Evolutionary conservation across 2,329 filamentous ascomycete genomes (phyloP).

Genomic region (Fusarium udum): DNA sequence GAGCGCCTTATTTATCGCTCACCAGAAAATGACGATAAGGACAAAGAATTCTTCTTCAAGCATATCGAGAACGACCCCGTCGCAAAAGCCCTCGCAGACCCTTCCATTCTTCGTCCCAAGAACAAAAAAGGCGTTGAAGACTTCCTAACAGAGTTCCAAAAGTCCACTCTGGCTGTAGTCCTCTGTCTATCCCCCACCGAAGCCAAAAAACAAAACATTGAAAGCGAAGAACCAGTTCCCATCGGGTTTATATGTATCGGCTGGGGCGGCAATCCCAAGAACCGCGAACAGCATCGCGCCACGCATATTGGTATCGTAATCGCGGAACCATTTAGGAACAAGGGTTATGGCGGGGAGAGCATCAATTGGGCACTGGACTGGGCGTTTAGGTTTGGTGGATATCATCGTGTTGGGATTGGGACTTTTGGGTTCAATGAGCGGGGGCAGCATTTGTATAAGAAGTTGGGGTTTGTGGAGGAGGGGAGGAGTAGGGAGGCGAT

Average conservation of each 20-base stretch:
- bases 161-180: neutral
- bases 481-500: slow-evolving; percentile 53
- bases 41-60: slow-evolving; percentile 19
- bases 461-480: slow-evolving; percentile 57
- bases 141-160: neutral
- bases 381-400: slow-evolving; percentile 54
- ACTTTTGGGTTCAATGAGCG: slow-evolving; percentile 55
- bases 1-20: slow-evolving; percentile 29
- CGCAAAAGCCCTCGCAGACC: slow-evolving; percentile 4
- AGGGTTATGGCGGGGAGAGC: slow-evolving; percentile 58
- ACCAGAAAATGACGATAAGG: slow-evolving; percentile 15
- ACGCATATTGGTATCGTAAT: slow-evolving; percentile 51
- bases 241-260: slow-evolving; percentile 23
- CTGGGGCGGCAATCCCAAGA: neutral
- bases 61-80: slow-evolving; percentile 16
- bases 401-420: slow-evolving; percentile 55
- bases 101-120: neutral
- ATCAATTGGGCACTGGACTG: slow-evolving; percentile 59
- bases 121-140: neutral
- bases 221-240: neutral
- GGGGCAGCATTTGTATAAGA: slow-evolving; percentile 54
- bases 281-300: neutral
- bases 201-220: neutral
- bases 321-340: slow-evolving; percentile 46
- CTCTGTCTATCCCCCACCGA: slow-evolving; percentile 5